These are phyloP conservation scores for Aspergillus carlsbadensis DNA, from an alignment of 495 filamentous ascomycete species.

Conservation along the genomic window DNA sequence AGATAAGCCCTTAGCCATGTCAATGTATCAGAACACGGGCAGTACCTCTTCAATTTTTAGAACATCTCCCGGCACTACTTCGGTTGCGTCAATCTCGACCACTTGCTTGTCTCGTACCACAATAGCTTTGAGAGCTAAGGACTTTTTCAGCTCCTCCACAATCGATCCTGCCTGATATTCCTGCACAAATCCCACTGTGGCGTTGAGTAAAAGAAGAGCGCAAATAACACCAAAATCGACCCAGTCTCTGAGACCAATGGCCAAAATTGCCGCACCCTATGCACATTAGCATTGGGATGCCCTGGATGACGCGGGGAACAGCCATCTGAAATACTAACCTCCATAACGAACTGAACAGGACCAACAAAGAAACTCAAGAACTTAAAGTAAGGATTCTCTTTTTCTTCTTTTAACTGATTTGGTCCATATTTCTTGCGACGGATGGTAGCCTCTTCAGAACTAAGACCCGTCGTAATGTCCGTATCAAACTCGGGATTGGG, in stretches of 20 bases:
- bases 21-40: background rate
- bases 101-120: slow-evolving; percentile 75
- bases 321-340: slow-evolving; percentile 57
- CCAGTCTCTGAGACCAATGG: slow-evolving; percentile 74
- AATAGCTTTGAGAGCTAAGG: slow-evolving; percentile 79
- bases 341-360: slow-evolving; percentile 94
- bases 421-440: slow-evolving; percentile 79
- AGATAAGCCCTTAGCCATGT: slow-evolving; percentile 1
- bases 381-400: slow-evolving; percentile 78
- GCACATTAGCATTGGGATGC: background rate
- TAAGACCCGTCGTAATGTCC: slow-evolving; percentile 67
- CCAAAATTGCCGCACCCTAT: slow-evolving; percentile 70
- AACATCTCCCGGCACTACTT: slow-evolving; percentile 89
- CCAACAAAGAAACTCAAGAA: slow-evolving; percentile 84
- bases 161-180: slow-evolving; percentile 90
- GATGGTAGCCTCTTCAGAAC: slow-evolving; percentile 61
- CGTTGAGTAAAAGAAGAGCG: slow-evolving; percentile 75
- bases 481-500: slow-evolving; percentile 67
- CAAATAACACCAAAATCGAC: slow-evolving; percentile 79
- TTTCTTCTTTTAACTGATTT: slow-evolving; percentile 89
- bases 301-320: background rate
- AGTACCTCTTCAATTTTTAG: slow-evolving; percentile 76
- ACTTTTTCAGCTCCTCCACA: slow-evolving; percentile 89
- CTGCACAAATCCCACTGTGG: slow-evolving; percentile 80
- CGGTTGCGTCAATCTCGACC: slow-evolving; percentile 70